Evolutionary conservation across 2,329 filamentous ascomycete genomes (phyloP).

Genomic region (Ophiocordyceps australis): DNA sequence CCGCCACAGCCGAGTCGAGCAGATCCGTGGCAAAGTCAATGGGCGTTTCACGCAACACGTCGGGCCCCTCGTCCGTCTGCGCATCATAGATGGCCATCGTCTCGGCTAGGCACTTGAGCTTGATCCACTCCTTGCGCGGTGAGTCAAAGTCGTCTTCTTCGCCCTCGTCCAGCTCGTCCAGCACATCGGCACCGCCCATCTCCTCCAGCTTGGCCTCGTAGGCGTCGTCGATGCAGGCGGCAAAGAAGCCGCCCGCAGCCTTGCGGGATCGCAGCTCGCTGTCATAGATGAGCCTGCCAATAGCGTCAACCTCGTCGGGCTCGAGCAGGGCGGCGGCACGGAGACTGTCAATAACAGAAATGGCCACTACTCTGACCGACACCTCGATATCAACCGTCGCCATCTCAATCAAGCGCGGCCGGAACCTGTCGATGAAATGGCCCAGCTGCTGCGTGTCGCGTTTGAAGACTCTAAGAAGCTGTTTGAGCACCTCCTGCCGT

Average conservation of each 20-base stretch:
- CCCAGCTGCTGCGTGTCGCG: slow-evolving; percentile 69
- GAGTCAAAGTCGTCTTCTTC: slow-evolving; percentile 62
- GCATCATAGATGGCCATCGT: slow-evolving; percentile 67
- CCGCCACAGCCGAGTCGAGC: slow-evolving; percentile 45
- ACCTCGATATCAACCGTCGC: slow-evolving; percentile 72
- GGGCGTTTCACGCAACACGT: slow-evolving; percentile 21
- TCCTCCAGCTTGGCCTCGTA: slow-evolving; percentile 69
- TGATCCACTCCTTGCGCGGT: slow-evolving; percentile 72
- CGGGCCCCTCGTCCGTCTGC: slow-evolving; percentile 40
- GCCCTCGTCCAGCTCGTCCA: slow-evolving; percentile 57
- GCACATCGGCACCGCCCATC: slow-evolving; percentile 58
- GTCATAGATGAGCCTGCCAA: slow-evolving; percentile 82
- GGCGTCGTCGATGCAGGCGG: slow-evolving; percentile 67
- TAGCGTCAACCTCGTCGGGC: slow-evolving; percentile 74
- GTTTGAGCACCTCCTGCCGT: slow-evolving; percentile 70
- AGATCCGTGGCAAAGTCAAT: slow-evolving; percentile 33
- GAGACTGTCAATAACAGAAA: slow-evolving; percentile 67
- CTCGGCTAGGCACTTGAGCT: slow-evolving; percentile 78
- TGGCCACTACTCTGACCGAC: slow-evolving; percentile 59
- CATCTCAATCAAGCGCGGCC: slow-evolving; percentile 78
- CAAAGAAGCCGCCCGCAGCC: slow-evolving; percentile 80
- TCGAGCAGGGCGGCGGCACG: slow-evolving; percentile 76
- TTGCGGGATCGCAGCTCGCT: slow-evolving; percentile 70
- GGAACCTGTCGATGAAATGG: slow-evolving; percentile 86
- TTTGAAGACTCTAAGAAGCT: slow-evolving; percentile 64